Percentiles rank a stretch among this genome's conserved stretches.
Evolutionary conservation across 202 grass and related monocot genomes (phyloP).

Genomic region (Setaria viridis): DNA sequence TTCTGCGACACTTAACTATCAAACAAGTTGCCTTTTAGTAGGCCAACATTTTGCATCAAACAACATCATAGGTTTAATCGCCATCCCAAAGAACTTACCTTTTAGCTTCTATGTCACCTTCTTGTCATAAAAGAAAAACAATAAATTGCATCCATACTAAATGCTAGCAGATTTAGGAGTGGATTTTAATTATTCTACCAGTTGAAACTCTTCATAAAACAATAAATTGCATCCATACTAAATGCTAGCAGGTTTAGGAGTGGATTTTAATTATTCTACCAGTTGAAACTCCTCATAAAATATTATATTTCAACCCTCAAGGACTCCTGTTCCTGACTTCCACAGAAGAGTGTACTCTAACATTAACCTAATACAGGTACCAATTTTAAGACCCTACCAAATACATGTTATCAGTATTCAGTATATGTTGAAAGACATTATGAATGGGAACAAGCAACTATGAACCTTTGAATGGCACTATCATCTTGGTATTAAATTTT

Average conservation of each 20-base stretch:
- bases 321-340: not conserved
- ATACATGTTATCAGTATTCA: not conserved
- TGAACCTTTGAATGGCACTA: not conserved
- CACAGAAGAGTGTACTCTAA: not conserved
- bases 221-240: conserved; percentile 23
- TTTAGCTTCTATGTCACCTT: no score
- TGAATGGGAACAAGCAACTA: conserved; percentile 1
- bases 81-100: no score
- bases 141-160: conserved; percentile 26
- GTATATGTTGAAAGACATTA: not conserved
- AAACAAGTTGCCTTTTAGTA: no score
- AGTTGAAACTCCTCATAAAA: conserved; percentile 4
- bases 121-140: not conserved
- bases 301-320: not conserved
- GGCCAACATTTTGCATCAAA: no score
- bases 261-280: conserved; percentile 19
- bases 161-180: not conserved
- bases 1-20: no score
- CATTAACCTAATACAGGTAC: conserved; percentile 11
- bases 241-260: not conserved
- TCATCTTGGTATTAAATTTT: conserved; percentile 17
- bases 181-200: conserved; percentile 22
- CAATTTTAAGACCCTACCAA: conserved; percentile 8
- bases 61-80: no score
- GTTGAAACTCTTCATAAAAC: conserved; percentile 27